Evolutionary conservation across 192 early-diverging fungal species (phyloP), one percentile per base, ranked within the genome.

Genomic region (Spizellomyces sp.): DNA sequence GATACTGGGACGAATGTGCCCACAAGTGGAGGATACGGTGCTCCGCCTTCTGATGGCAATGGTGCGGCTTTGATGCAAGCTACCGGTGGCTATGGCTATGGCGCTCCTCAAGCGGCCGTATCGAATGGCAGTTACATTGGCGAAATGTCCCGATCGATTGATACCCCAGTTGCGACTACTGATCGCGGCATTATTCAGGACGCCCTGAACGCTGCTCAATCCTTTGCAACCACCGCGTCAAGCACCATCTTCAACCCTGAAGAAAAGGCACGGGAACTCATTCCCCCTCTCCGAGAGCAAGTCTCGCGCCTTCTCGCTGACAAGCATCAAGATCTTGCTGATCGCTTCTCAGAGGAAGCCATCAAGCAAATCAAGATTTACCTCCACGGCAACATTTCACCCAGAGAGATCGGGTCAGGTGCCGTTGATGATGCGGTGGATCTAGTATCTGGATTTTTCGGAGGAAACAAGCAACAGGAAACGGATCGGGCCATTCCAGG

Each of bases 151-250:
- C 50, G 50, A n/a, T 12, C 14, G 17, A 54, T 54, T 19, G 50
- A 54, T 54, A 41, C 47, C 10, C 63, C 41, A 15, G 48, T 60
- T 58, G 46, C 48, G 6, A 45, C 61, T 15, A 72, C 63, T 14
- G 71, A 74, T 43, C 71, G 71, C 42, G 64, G 58, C 56, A 74
- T 67, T 45, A 66, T 74, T 54, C 15, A 17, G 1, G 64, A 74
- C 57, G 71, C 71, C 6, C 43, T 74, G 45, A 21, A 67, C n/a
- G 54, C 48, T 47, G 70, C 52, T 21, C 22, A 63, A 21, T 50
- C 61, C 6, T 72, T 72, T 44, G 70, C 55, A 14, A 14, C 19
- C 41, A 64, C 19, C 12, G n/a, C 48, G 10, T 47, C 61, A 27
- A 54, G 21, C 6, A 46, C 46, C 63, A 43, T 50, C 41, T 50